Percentiles rank a stretch among this genome's conserved stretches.
These are phyloP conservation scores for Colletotrichum gigasporum DNA, from an alignment of 2,329 filamentous ascomycete genomes.

Conservation along the genomic window DNA sequence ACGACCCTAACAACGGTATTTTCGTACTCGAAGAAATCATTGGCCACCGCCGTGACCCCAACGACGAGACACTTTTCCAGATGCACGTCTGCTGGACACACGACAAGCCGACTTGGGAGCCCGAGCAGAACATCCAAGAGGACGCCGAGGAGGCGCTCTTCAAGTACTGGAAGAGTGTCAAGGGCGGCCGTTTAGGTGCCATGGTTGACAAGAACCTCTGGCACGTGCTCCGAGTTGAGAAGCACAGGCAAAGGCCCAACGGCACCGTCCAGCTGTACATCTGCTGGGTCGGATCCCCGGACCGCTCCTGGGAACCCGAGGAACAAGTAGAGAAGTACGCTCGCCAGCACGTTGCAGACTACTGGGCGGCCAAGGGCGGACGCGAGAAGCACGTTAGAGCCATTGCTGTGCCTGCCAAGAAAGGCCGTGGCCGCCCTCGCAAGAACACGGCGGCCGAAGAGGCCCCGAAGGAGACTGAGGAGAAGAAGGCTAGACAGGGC, in stretches of 20 bases:
- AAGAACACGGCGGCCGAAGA: neutral
- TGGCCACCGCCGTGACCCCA: slow-evolving; percentile 19
- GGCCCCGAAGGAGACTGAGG: neutral
- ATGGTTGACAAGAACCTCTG: slow-evolving; percentile 31
- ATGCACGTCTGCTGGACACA: slow-evolving; percentile 42
- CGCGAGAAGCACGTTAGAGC: slow-evolving; percentile 34
- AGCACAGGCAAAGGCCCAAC: slow-evolving; percentile 22
- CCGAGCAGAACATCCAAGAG: slow-evolving; percentile 44
- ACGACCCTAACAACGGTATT: neutral
- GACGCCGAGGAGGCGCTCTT: slow-evolving; percentile 42
- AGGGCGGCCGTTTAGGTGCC: slow-evolving; percentile 28
- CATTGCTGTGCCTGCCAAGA: neutral
- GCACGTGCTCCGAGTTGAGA: slow-evolving; percentile 31
- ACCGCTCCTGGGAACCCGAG: slow-evolving; percentile 33
- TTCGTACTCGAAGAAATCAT: slow-evolving; percentile 27
- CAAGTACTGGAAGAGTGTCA: slow-evolving; percentile 30
- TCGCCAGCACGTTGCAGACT: slow-evolving; percentile 34
- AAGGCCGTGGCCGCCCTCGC: slow-evolving; percentile 19
- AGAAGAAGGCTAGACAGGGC: neutral
- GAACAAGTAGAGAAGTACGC: slow-evolving; percentile 14
- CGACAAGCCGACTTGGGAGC: slow-evolving; percentile 43
- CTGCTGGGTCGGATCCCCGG: slow-evolving; percentile 21
- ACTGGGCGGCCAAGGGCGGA: slow-evolving; percentile 44
- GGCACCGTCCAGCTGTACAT: slow-evolving; percentile 22
- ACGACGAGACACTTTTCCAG: slow-evolving; percentile 37